phyloP scores from a whole-genome alignment of 1,284 basidiomycete genomes.

The Tilletia indica region DNA sequence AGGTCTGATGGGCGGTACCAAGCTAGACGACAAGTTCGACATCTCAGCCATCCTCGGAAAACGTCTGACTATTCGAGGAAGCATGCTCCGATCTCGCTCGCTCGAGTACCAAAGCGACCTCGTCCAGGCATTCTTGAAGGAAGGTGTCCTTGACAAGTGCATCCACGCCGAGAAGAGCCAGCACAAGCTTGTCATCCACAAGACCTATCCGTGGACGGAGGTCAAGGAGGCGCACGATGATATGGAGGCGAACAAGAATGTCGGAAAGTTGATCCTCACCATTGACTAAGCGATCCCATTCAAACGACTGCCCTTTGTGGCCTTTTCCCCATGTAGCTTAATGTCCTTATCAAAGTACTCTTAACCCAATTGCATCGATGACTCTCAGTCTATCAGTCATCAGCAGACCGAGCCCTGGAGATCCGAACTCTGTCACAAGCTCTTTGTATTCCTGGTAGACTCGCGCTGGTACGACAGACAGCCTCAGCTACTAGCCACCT shows the following conservation, averaged over 20 bases:
- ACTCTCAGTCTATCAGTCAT: too few relatives aligned
- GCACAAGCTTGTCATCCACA: conserved; percentile 44
- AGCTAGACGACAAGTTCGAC: conserved; percentile 65
- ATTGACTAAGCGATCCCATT: conserved; percentile 21
- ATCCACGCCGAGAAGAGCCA: conserved; percentile 19
- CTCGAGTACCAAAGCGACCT: conserved; percentile 76
- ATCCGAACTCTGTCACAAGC: too few relatives aligned
- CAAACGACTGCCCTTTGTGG: too few relatives aligned
- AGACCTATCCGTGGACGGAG: conserved; percentile 76
- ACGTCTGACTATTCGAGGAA: conserved; percentile 83
- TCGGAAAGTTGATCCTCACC: conserved; percentile 59
- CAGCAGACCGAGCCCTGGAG: too few relatives aligned
- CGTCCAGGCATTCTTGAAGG: conserved; percentile 65
- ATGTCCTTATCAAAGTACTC: too few relatives aligned
- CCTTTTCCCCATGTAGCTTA: too few relatives aligned
- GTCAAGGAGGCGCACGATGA: conserved; percentile 80
- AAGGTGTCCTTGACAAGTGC: conserved; percentile 30
- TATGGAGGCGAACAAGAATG: conserved; percentile 80
- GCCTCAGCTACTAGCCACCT: neutral
- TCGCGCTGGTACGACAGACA: too few relatives aligned
- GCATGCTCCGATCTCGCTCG: conserved; percentile 78
- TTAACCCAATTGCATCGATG: too few relatives aligned
- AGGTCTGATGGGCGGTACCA: conserved; percentile 69
- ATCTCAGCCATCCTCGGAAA: conserved; percentile 75
- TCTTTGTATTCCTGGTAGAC: too few relatives aligned